Conservation (phyloP, 805 yeast genomes). For the Barnettozyma botsteinii region DNA sequence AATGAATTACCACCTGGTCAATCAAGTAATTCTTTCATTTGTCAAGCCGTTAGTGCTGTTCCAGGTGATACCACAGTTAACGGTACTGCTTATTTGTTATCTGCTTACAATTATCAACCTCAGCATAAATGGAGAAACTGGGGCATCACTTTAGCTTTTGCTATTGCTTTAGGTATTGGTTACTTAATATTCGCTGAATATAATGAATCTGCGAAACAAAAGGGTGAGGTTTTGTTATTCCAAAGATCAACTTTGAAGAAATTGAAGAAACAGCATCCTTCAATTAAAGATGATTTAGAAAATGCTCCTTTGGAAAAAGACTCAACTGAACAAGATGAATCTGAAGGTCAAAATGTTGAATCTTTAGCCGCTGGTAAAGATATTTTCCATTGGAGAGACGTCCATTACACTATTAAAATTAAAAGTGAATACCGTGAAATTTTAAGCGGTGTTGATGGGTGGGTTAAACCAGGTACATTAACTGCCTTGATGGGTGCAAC, state of each 20-base stretch:
- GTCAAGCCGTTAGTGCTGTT: slow-evolving; percentile 51
- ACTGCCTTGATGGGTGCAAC: slow-evolving; percentile 77
- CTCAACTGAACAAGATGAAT: slow-evolving; percentile 16
- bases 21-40: slow-evolving; percentile 33
- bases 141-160: slow-evolving; percentile 56
- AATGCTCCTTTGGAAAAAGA: slow-evolving; percentile 26
- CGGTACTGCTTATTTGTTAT: slow-evolving; percentile 45
- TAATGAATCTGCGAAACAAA: slow-evolving; percentile 57
- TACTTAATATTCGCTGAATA: slow-evolving; percentile 52
- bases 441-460: slow-evolving; percentile 64
- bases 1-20: slow-evolving; percentile 14
- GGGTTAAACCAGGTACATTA: slow-evolving; percentile 78
- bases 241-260: slow-evolving; percentile 43
- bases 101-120: slow-evolving; percentile 39
- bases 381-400: slow-evolving; percentile 74
- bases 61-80: slow-evolving; percentile 44
- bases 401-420: slow-evolving; percentile 63
- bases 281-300: slow-evolving; percentile 24
- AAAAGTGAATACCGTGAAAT: slow-evolving; percentile 56
- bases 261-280: slow-evolving; percentile 35
- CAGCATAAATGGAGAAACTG: slow-evolving; percentile 57
- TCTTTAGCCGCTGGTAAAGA: slow-evolving; percentile 35
- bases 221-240: slow-evolving; percentile 66
- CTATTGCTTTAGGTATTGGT: slow-evolving; percentile 45
- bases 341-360: slow-evolving; percentile 20